phyloP scores from a whole-genome alignment of 768 basidiomycete genomes.

The Lepiota venenata region DNA sequence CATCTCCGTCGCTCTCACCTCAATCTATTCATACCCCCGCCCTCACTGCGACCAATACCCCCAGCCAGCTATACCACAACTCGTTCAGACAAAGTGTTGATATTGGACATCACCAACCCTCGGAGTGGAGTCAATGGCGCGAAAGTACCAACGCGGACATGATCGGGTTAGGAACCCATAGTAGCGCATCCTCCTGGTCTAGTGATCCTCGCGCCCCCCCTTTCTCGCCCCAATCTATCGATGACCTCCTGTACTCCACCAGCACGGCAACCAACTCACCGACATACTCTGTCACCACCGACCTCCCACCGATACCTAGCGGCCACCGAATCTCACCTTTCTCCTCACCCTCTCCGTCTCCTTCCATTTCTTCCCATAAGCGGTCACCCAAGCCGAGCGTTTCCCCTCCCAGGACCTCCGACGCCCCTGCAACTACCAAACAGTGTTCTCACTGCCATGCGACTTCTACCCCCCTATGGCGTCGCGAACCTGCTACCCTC shows the following conservation, averaged over 20 bases:
- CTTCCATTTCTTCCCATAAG: slow-evolving; percentile 17
- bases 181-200: not conserved
- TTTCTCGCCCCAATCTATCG: slow-evolving; percentile 1
- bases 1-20: slow-evolving; percentile 5
- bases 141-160: slow-evolving; percentile 1
- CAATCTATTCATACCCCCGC: slow-evolving; percentile 3
- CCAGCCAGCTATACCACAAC: not conserved
- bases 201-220: slow-evolving; percentile 6
- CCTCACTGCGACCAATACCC: not conserved
- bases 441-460: slow-evolving; percentile 45
- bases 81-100: not conserved
- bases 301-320: slow-evolving; percentile 7
- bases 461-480: slow-evolving; percentile 47
- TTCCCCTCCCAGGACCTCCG: slow-evolving; percentile 25
- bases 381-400: slow-evolving; percentile 17
- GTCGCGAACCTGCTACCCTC: slow-evolving; percentile 41
- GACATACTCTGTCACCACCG: slow-evolving; percentile 1
- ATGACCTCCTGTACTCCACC: slow-evolving; percentile 5
- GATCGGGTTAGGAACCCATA: not conserved
- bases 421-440: slow-evolving; percentile 29
- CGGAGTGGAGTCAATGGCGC: slow-evolving; percentile 7
- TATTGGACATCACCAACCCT: not conserved
- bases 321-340: slow-evolving; percentile 29
- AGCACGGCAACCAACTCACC: slow-evolving; percentile 1
- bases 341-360: slow-evolving; percentile 31